These are phyloP conservation scores for Aspergillus glaucus DNA, from an alignment of 2,329 filamentous ascomycete species.

Conservation along the genomic window DNA sequence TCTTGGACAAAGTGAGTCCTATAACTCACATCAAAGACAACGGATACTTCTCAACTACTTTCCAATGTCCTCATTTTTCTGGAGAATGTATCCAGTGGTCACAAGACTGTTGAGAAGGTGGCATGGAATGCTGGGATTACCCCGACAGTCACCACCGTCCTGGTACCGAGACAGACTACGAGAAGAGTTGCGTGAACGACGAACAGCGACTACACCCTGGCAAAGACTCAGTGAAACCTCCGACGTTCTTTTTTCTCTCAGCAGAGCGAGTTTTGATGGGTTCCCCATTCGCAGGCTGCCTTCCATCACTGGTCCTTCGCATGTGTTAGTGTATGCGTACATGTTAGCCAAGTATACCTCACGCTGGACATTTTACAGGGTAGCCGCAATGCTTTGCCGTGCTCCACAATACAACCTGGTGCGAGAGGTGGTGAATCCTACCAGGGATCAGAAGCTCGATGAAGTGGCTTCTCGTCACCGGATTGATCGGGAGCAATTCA, in stretches of 20 bases:
- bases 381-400: conserved; percentile 28
- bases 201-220: conserved; percentile 21
- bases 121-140: conserved; percentile 23
- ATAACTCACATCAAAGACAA: not conserved
- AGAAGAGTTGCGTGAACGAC: conserved; percentile 36
- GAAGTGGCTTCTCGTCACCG: conserved; percentile 36
- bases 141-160: conserved; percentile 23
- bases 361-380: conserved; percentile 38
- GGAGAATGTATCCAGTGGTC: not conserved
- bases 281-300: conserved; percentile 25
- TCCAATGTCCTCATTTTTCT: not conserved
- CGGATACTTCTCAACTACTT: not conserved
- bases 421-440: conserved; percentile 42
- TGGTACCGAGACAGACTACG: conserved; percentile 38
- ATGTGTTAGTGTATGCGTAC: conserved; percentile 32
- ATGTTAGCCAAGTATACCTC: conserved; percentile 42
- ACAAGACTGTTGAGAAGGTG: not conserved
- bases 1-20: not conserved
- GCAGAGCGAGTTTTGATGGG: conserved; percentile 36
- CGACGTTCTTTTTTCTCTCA: conserved; percentile 40
- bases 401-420: conserved; percentile 18
- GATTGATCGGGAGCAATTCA: conserved; percentile 30
- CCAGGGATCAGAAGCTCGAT: conserved; percentile 27
- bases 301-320: conserved; percentile 11
- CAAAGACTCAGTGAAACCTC: conserved; percentile 40